Percentiles rank a stretch among this genome's conserved stretches.
These are phyloP conservation scores for Melocanna baccifera DNA, from an alignment of 176 grass and related monocot species.

Conservation along the genomic window DNA sequence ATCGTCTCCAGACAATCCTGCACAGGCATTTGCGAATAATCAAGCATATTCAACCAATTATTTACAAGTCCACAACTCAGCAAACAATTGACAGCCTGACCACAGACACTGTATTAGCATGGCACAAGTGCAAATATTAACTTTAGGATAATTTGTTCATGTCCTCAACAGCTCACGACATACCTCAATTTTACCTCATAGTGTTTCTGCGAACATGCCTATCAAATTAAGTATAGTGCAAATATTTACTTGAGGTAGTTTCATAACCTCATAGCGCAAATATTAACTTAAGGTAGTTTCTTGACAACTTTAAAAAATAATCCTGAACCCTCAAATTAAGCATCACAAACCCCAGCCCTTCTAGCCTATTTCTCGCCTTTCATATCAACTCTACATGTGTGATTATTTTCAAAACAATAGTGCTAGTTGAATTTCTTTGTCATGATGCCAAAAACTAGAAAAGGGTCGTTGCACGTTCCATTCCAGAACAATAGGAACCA, in stretches of 20 bases:
- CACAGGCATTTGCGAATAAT: not conserved
- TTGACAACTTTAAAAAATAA: not conserved
- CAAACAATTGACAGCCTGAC: not conserved
- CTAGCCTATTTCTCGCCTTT: not conserved
- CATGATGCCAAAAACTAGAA: not conserved
- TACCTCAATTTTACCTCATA: not conserved
- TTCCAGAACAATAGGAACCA: not conserved
- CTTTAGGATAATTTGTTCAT: not conserved
- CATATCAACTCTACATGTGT: not conserved
- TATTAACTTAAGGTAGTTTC: not conserved
- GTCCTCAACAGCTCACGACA: not conserved
- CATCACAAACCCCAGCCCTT: not conserved
- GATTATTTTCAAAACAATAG: not conserved
- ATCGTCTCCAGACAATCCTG: constrained; percentile 82
- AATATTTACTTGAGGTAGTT: too few species aligned
- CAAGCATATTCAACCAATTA: not conserved
- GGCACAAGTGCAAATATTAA: not conserved
- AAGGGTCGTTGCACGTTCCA: not conserved
- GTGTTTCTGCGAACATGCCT: not conserved
- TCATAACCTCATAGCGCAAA: too few species aligned
- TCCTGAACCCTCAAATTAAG: not conserved
- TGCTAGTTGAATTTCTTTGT: not conserved
- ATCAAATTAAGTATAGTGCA: too few species aligned
- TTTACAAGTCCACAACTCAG: not conserved
- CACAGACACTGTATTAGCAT: not conserved